phyloP scores from a whole-genome alignment of 179 eudicot genomes.

The Amaranthus tricolor region DNA sequence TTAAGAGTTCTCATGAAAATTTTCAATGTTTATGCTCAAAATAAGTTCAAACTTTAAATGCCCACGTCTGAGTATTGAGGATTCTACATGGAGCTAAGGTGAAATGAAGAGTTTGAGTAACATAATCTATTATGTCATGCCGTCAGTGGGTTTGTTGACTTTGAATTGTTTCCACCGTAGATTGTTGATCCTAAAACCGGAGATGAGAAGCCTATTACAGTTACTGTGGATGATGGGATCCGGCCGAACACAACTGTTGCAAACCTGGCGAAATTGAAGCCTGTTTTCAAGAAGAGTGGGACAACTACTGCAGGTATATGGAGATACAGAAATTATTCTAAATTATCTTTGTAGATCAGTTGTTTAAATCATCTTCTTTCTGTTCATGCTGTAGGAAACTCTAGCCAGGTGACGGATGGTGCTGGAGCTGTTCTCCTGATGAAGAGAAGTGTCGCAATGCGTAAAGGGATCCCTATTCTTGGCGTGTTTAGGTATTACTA shows the following conservation, averaged over 20 bases:
- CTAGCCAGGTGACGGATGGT: slow-evolving; percentile 98
- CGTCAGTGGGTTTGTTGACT: neutral
- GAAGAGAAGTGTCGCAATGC: slow-evolving; percentile 87
- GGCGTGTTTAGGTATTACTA: slow-evolving; percentile 80
- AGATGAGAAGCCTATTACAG: slow-evolving; percentile 76
- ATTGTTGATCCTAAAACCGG: slow-evolving; percentile 95
- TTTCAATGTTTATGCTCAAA: too few relatives aligned
- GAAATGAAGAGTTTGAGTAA: too few relatives aligned
- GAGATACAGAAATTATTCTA: neutral
- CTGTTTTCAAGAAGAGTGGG: slow-evolving; percentile 92
- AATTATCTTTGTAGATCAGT: neutral
- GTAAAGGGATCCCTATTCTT: slow-evolving; percentile 81
- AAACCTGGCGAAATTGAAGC: slow-evolving; percentile 73
- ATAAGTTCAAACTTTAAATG: too few relatives aligned
- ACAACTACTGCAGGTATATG: slow-evolving; percentile 87
- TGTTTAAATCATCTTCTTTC: neutral
- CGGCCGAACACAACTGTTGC: slow-evolving; percentile 63
- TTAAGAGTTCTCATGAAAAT: too few relatives aligned
- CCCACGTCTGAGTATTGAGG: too few relatives aligned
- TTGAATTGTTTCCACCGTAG: slow-evolving; percentile 27
- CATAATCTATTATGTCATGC: neutral
- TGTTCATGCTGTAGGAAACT: slow-evolving; percentile 48
- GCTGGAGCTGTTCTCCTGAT: slow-evolving; percentile 97
- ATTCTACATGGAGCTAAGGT: too few relatives aligned
- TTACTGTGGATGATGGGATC: slow-evolving; percentile 83